Base-by-base conservation (phyloP, 2,329 filamentous ascomycete genomes). In the Elsinoe perseae region DNA sequence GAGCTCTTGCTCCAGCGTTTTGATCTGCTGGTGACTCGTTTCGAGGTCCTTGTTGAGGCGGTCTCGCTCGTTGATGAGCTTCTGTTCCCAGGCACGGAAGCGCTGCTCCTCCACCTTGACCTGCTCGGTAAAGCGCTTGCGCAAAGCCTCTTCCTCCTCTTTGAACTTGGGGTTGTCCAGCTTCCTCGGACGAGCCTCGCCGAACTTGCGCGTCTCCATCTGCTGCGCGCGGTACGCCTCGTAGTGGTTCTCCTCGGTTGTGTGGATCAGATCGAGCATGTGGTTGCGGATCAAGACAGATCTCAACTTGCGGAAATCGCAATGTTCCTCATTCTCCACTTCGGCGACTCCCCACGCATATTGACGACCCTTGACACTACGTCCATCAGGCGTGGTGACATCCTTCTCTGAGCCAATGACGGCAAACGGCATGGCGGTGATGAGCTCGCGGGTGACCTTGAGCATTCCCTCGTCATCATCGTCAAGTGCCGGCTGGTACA, bases 101-200 rank as follows among this genome's bases (percentile, higher is more conserved):
- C 93, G 85, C 79, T 95, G 90, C 78, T 98, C 93, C 80, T 98
- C 95, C 69, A 98, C 88, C 88, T 98, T 98, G 80, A 98, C 93
- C 75, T 98, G 93, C 79, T 98, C 93, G 65, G 93, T 98, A 78
- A 98, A 98, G 66, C 95, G 85, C 85, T 98, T 98, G 77, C 93
- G 86, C 63, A 98, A 84, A 61, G 89, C 88, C 81, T 98, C 93
- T 72, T 98, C 93, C 76, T 98, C 93, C 74, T 98, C 93, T 84
- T 98, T 98, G 83, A 97, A 98, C 81, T 98, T 98, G 77, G 93
- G 93, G 81, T 98, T 98, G 79, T 98, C 93, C 67, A 98, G 81
- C 83, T 98, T 98, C 75, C 92, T 83, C 65, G 93, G 93, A 64
- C 92, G 85, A 59, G 91, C 92, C 79, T 98, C 95, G 75, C 93